Evolutionary conservation across 75 land plant species (phyloP), one percentile per base, ranked within the genome.

Genomic region (Cunninghamia lanceolata): DNA sequence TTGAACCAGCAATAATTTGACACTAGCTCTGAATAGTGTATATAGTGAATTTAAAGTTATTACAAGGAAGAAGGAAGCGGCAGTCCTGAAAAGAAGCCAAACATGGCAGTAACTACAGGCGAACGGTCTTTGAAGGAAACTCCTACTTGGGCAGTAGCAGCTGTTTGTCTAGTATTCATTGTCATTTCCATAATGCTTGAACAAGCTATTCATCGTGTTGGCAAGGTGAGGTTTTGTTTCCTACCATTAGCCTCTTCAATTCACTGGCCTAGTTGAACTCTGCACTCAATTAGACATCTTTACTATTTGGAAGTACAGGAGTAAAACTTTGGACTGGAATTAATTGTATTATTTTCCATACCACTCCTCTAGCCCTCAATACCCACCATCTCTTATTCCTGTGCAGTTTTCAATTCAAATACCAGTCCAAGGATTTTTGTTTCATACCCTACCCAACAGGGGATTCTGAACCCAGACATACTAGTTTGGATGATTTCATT

Each of bases 141-240:
- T 74, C 95, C 96, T 73, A 89, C 96, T 28, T 95, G 96, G 96
- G 91, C 95, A 8, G 91, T 95, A 19, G 96, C 96, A 0, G 82
- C 87, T 2, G 96, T 95, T n/a, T 92, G 95, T 78, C 66, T 91
- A 21, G 89, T 92, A 46, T 68, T 95, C 85, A 87, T 95, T 74
- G 3, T 91, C 35, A 84, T 91, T 81, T 95, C 95, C 36, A 74
- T 95, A 8, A 21, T 84, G 38, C 89, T 94, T 17, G 96, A 94
- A 85, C 86, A 90, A 74, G 47, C 84, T 19, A 91, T 95, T 84
- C 92, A 92, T 83, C 84, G 76, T 38, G 85, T 91, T 25, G 92
- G 91, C 38, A 84, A 94, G 83, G 96, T 95, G 85, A 39, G 90
- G 68, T n/a, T 80, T 36, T 77, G 28, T 25, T 39, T 77, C 80